Percentiles rank a stretch among this genome's conserved stretches.
These are phyloP conservation scores for Phytophthora pisi DNA, from an alignment of 352 stramenopile genomes.

Conservation along the genomic window DNA sequence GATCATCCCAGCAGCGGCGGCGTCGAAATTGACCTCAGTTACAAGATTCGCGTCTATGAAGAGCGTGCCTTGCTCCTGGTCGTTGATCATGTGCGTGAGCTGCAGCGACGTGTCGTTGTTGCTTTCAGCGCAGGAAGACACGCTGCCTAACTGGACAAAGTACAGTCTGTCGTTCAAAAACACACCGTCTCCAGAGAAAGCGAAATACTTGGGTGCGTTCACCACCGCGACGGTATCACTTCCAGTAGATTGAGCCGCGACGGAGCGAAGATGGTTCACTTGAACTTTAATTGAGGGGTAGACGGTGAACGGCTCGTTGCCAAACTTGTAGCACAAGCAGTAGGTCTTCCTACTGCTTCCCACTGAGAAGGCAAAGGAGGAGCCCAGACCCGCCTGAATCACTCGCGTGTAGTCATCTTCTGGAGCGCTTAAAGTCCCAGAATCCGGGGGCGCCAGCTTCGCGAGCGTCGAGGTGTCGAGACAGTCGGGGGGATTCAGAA, in stretches of 20 bases:
- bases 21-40: slow-evolving; percentile 47
- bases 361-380: slow-evolving; percentile 44
- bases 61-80: slow-evolving; percentile 39
- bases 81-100: slow-evolving; percentile 39
- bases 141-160: slow-evolving; percentile 51
- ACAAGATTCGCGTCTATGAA: slow-evolving; percentile 39
- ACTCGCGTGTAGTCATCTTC: slow-evolving; percentile 58
- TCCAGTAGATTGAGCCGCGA: slow-evolving; percentile 36
- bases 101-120: slow-evolving; percentile 35
- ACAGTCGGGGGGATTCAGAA: slow-evolving; percentile 42
- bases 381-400: slow-evolving; percentile 18
- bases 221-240: slow-evolving; percentile 55
- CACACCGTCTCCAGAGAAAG: slow-evolving; percentile 55
- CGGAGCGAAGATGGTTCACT: slow-evolving; percentile 48
- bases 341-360: slow-evolving; percentile 56
- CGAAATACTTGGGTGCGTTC: slow-evolving; percentile 55
- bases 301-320: slow-evolving; percentile 60
- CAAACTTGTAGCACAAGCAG: slow-evolving; percentile 75
- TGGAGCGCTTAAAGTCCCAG: slow-evolving; percentile 17
- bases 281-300: slow-evolving; percentile 52
- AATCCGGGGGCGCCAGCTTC: slow-evolving; percentile 21
- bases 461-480: slow-evolving; percentile 44
- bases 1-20: slow-evolving; percentile 36
- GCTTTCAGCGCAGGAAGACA: slow-evolving; percentile 45
- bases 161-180: slow-evolving; percentile 62